These are phyloP conservation scores for Hanseniaspora vineae DNA, from an alignment of 805 yeast genomes.

Conservation along the genomic window DNA sequence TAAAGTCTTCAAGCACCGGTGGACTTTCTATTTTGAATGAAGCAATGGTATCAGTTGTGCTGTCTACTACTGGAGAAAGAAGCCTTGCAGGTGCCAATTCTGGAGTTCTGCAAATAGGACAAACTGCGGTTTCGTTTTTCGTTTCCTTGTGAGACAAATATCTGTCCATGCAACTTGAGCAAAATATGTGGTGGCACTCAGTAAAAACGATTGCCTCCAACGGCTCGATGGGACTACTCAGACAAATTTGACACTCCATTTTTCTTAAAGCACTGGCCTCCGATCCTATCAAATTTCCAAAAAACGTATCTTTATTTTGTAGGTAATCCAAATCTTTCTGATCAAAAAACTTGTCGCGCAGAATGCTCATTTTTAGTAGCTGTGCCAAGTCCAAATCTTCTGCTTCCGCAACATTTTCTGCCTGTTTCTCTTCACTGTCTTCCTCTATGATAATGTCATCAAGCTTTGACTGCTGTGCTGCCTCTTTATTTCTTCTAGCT, in stretches of 20 bases:
- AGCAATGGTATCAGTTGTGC: slow-evolving; percentile 15
- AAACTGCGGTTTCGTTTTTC: background rate
- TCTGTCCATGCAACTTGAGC: slow-evolving; percentile 56
- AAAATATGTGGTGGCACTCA: slow-evolving; percentile 72
- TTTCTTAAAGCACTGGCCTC: background rate
- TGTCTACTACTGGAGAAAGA: background rate
- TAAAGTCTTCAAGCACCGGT: slow-evolving; percentile 29
- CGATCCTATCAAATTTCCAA: background rate
- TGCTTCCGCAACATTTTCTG: background rate
- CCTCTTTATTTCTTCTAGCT: slow-evolving; percentile 32
- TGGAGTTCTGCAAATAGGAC: background rate
- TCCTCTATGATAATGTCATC: slow-evolving; percentile 1
- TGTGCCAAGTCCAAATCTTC: slow-evolving; percentile 5
- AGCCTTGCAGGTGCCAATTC: background rate
- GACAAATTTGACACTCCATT: slow-evolving; percentile 77
- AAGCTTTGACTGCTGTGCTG: slow-evolving; percentile 6
- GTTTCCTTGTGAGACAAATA: slow-evolving; percentile 23
- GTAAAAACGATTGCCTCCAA: slow-evolving; percentile 45
- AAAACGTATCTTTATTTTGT: background rate
- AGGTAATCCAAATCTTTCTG: slow-evolving; percentile 2
- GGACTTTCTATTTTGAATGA: slow-evolving; percentile 15
- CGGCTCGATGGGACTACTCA: slow-evolving; percentile 46
- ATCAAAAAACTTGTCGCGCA: background rate
- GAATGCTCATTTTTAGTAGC: background rate
- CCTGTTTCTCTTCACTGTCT: background rate